Evolutionary conservation across 1,284 basidiomycete species (phyloP).

Genomic region (Ceratobasidium sp.): DNA sequence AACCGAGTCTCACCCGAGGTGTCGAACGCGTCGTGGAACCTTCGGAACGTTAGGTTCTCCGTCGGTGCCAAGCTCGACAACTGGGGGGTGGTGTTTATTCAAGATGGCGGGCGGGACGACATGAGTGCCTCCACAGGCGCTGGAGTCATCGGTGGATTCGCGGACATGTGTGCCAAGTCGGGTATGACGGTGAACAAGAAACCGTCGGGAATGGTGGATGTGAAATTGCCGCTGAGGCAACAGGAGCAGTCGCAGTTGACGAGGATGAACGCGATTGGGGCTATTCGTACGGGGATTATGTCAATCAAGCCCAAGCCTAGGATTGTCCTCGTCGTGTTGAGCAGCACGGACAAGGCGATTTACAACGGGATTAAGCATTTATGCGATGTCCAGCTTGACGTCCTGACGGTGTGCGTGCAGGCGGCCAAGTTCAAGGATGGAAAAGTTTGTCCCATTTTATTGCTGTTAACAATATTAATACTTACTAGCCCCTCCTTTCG

Average conservation of each 20-base stretch:
- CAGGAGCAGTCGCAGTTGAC: slow-evolving; percentile 58
- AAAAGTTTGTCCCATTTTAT: slow-evolving; percentile 54
- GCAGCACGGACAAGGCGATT: slow-evolving; percentile 71
- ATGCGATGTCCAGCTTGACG: slow-evolving; percentile 70
- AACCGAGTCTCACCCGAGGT: slow-evolving; percentile 57
- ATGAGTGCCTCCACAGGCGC: slow-evolving; percentile 50
- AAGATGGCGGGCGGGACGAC: slow-evolving; percentile 64
- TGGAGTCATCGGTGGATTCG: slow-evolving; percentile 61
- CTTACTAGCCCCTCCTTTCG: not conserved
- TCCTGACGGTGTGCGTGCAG: slow-evolving; percentile 76
- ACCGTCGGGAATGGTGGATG: slow-evolving; percentile 54
- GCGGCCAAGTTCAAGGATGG: slow-evolving; percentile 69
- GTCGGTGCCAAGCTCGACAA: slow-evolving; percentile 52
- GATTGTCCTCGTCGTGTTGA: slow-evolving; percentile 70
- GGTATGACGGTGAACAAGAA: slow-evolving; percentile 64
- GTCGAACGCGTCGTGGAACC: slow-evolving; percentile 75
- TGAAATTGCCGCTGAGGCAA: slow-evolving; percentile 59
- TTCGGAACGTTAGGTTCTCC: slow-evolving; percentile 69
- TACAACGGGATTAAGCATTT: slow-evolving; percentile 77
- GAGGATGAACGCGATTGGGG: slow-evolving; percentile 59
- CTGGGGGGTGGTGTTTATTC: slow-evolving; percentile 73
- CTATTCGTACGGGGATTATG: slow-evolving; percentile 54
- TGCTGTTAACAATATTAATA: not conserved
- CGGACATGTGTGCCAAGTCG: slow-evolving; percentile 64
- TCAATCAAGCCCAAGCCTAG: slow-evolving; percentile 56